These are phyloP conservation scores for Herpotrichia juniperi DNA, from an alignment of 2,329 filamentous ascomycete genomes.

Conservation along the genomic window DNA sequence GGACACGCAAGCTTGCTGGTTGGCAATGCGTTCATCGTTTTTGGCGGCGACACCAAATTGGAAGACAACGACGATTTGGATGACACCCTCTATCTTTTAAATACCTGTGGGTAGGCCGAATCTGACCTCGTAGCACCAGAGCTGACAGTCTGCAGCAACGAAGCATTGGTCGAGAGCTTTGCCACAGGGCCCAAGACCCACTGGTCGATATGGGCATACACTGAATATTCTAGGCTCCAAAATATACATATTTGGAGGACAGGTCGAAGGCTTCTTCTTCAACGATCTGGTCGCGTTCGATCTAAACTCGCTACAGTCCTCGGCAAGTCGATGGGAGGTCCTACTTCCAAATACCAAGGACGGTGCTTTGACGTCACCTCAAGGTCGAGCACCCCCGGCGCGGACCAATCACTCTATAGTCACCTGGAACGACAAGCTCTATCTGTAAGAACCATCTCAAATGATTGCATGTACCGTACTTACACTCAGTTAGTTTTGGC, in stretches of 20 bases:
- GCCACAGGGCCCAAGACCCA: constrained; percentile 82
- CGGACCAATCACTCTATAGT: constrained; percentile 95
- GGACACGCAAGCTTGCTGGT: constrained; percentile 93
- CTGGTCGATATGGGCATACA: constrained; percentile 93
- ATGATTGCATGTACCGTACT: constrained; percentile 3
- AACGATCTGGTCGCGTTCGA: constrained; percentile 97
- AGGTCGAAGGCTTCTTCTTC: constrained; percentile 97
- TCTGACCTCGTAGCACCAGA: constrained; percentile 3
- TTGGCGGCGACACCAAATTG: constrained; percentile 97
- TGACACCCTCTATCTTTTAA: constrained; percentile 93
- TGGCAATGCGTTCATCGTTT: constrained; percentile 98
- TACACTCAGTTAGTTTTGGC: constrained; percentile 71
- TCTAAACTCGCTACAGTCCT: constrained; percentile 89
- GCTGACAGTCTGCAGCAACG: constrained; percentile 69
- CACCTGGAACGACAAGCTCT: constrained; percentile 91
- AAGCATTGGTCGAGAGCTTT: constrained; percentile 97
- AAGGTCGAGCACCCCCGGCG: constrained; percentile 67
- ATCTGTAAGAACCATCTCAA: constrained; percentile 68
- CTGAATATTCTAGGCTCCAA: constrained; percentile 96
- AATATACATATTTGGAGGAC: constrained; percentile 96
- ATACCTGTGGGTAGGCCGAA: constrained; percentile 79
- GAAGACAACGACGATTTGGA: constrained; percentile 90
- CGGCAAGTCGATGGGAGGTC: constrained; percentile 92
- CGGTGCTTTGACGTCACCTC: constrained; percentile 41
- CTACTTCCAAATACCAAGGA: constrained; percentile 78